Base-by-base conservation (phyloP, 1,139 yeast species). In the Taiozyma onychis region DNA sequence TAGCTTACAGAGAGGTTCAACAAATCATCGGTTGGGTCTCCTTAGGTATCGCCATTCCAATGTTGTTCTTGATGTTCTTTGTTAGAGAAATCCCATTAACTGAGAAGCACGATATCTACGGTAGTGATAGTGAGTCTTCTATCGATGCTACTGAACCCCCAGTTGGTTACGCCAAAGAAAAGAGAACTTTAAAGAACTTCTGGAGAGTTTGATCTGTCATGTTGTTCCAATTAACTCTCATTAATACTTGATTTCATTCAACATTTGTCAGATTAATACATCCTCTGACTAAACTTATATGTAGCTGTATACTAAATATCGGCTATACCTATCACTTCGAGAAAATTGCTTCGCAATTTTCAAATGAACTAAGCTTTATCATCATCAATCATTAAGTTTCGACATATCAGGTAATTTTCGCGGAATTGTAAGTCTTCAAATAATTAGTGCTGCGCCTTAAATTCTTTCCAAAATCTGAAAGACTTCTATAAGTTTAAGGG, bases 11-110 rank as follows among this genome's bases (percentile, higher is more conserved):
- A 48, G 66, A 64, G 53, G 61, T 66, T 4, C 44, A 48, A 8
- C 66, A 63, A 51, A 51, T 61, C 18, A 57, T 62, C 48, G 66
- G 64, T 6, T 62, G 59, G 60, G 45, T 53, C 16, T 57, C 55
- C n/a, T 44, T 59, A 18, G 66, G 63, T 11, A 51, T 62, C 7
- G 48, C 59, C 18, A 57, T 54, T 18, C 67, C 63, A 42, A 57
- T 54, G 56, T 43, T 61, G 44, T 45, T 58, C 26, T 48, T 61
- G 39, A 57, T 58, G 65, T 57, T 55, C 55, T 61, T 60, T 43
- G 47, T 64, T 30, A 52, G 52, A 30, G 59, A 62, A 44, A 56
- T 63, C 41, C 41, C 56, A 41, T 53, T 61, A 27, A 50, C 49
- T 14, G 50, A 51, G 9, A 48, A 49, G 34, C 28, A 47, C 22